A percentile compares a stretch with the other conserved stretches of the same genome.
Conservation (phyloP, 2,329 filamentous ascomycete species). For the Neofusicoccum ribis region DNA sequence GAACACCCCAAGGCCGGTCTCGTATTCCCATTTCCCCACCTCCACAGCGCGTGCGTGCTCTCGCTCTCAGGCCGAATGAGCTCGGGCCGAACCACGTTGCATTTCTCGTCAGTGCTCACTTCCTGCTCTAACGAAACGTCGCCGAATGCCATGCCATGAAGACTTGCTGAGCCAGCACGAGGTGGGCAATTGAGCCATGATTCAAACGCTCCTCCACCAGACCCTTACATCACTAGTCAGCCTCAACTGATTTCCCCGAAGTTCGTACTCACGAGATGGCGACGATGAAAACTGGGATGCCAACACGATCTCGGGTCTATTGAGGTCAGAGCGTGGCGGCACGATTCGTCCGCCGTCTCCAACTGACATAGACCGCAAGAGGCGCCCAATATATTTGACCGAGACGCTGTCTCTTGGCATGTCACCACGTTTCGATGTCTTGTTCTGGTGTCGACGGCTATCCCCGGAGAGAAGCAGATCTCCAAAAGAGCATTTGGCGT, state of each 20-base stretch:
- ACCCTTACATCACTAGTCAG: no score
- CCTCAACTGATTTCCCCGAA: background rate
- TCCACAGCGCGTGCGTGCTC: background rate
- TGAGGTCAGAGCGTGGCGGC: background rate
- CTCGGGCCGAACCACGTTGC: constrained; percentile 1
- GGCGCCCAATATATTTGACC: constrained; percentile 12
- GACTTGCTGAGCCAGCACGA: background rate
- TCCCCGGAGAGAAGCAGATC: background rate
- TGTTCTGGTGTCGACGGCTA: background rate
- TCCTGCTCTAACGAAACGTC: background rate
- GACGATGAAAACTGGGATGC: background rate
- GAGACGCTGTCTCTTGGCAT: background rate
- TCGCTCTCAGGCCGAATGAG: background rate
- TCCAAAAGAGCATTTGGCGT: background rate
- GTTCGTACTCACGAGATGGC: background rate
- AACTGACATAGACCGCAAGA: background rate
- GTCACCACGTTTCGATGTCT: background rate
- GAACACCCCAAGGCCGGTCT: no score
- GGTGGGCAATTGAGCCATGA: no score
- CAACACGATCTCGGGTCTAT: no score
- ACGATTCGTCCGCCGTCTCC: background rate
- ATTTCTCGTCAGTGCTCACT: background rate
- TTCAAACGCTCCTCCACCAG: no score
- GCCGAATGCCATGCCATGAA: background rate
- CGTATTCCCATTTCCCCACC: background rate